Percentiles rank a stretch among this genome's conserved stretches.
These are phyloP conservation scores for Westerdykella ornata DNA, from an alignment of 2,329 filamentous ascomycete genomes.

Conservation along the genomic window DNA sequence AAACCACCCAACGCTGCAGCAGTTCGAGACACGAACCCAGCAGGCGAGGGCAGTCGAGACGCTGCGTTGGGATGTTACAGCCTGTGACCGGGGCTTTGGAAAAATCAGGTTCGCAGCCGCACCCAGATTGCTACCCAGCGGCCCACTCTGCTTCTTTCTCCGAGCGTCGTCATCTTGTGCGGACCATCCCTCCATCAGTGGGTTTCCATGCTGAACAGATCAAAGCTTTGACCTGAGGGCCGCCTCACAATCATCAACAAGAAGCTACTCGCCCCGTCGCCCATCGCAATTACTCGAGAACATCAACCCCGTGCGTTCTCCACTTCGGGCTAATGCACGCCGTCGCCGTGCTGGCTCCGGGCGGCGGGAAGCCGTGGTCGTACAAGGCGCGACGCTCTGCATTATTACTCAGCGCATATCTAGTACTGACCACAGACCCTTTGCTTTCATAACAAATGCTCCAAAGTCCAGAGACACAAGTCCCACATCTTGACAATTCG, in stretches of 20 bases:
- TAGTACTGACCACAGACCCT: too few species aligned
- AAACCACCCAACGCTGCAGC: conserved; percentile 6
- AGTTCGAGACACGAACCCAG: conserved; percentile 9
- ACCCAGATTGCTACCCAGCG: conserved; percentile 14
- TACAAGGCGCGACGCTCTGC: too few species aligned
- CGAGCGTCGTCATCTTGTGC: conserved; percentile 12
- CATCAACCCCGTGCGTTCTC: conserved; percentile 32
- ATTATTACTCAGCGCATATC: too few species aligned
- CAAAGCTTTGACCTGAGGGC: too few species aligned
- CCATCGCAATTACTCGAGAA: conserved; percentile 14
- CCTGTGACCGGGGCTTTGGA: conserved; percentile 24
- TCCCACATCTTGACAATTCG: conserved; percentile 15
- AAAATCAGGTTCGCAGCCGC: conserved; percentile 26
- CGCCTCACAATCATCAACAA: conserved; percentile 1
- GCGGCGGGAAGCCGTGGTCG: neutral
- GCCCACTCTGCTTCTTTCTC: conserved; percentile 19
- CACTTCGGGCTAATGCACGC: conserved; percentile 28
- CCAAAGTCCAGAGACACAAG: neutral
- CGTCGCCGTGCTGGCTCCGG: neutral
- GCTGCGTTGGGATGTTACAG: conserved; percentile 21
- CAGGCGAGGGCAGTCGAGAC: conserved; percentile 15
- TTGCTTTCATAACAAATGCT: neutral
- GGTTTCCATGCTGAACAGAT: conserved; percentile 8
- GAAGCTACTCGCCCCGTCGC: neutral
- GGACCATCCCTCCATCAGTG: conserved; percentile 5